A percentile compares a stretch with the other conserved stretches of the same genome.
Conservation (phyloP, 2,329 filamentous ascomycete species). For the Ascochyta rabiei region DNA sequence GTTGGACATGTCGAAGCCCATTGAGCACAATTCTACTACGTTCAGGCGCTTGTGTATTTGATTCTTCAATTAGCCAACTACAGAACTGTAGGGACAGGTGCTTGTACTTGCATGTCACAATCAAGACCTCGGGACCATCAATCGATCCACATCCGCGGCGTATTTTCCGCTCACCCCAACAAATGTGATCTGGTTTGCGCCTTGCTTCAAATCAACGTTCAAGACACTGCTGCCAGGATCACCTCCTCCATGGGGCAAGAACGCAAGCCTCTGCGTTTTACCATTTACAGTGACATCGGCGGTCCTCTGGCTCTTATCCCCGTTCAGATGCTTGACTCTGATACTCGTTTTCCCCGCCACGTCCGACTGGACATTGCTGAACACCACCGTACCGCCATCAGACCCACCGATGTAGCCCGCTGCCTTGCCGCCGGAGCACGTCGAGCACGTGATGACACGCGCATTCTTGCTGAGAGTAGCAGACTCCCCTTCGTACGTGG, state of each 20-base stretch:
- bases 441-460: constrained; percentile 54
- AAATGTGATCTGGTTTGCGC: constrained; percentile 56
- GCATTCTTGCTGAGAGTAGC: constrained; percentile 55
- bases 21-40: neutral
- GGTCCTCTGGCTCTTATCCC: constrained; percentile 59
- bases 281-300: constrained; percentile 65
- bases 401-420: constrained; percentile 56
- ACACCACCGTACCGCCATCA: constrained; percentile 59
- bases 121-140: constrained; percentile 59
- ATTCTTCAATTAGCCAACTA: neutral
- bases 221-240: constrained; percentile 56
- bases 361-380: constrained; percentile 54
- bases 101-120: neutral
- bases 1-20: neutral
- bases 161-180: constrained; percentile 54
- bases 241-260: constrained; percentile 57
- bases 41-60: neutral
- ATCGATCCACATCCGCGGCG: constrained; percentile 61
- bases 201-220: constrained; percentile 56
- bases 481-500: constrained; percentile 59
- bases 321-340: constrained; percentile 62
- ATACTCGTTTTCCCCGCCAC: constrained; percentile 58
- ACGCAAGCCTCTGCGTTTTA: constrained; percentile 58
- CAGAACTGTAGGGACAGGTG: neutral
- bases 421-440: constrained; percentile 57